These are phyloP conservation scores for Chamaecrista fasciculata DNA, from an alignment of 306 rosid species.

Conservation along the genomic window DNA sequence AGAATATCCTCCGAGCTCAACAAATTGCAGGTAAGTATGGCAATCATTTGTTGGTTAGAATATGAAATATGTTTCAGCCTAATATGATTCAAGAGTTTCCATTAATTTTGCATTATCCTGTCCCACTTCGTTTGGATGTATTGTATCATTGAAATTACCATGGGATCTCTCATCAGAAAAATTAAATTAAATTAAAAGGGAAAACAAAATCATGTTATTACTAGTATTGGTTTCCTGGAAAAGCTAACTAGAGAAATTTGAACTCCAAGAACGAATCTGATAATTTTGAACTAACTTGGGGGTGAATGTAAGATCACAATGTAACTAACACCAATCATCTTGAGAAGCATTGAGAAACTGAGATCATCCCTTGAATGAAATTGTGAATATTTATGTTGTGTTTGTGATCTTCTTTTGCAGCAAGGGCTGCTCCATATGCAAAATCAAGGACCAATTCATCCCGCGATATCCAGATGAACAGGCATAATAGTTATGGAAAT, in stretches of 20 bases:
- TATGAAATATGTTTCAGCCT: neutral
- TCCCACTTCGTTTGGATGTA: neutral
- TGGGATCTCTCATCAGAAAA: neutral
- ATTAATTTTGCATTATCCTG: neutral
- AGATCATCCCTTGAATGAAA: conserved; percentile 1
- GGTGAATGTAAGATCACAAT: neutral
- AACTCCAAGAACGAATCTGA: neutral
- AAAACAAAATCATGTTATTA: neutral
- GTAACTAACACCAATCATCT: neutral
- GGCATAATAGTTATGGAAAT: conserved; percentile 69
- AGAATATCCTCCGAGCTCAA: conserved; percentile 75
- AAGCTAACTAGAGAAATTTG: neutral
- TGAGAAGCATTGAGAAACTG: conserved; percentile 7
- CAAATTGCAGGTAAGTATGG: conserved; percentile 72
- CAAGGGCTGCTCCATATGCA: conserved; percentile 94
- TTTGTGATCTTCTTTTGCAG: conserved; percentile 44
- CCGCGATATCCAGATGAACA: conserved; percentile 83
- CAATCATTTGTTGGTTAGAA: neutral
- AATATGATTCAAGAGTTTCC: neutral
- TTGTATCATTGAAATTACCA: neutral
- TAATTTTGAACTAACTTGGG: no score
- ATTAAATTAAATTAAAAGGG: no score
- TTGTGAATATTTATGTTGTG: conserved; percentile 1
- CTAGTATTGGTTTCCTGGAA: neutral
- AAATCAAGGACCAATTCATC: conserved; percentile 79